Evolutionary conservation across 2,329 filamentous ascomycete species (phyloP), one percentile per base, ranked within the genome.

Genomic region (Furcasterigmium sp.): DNA sequence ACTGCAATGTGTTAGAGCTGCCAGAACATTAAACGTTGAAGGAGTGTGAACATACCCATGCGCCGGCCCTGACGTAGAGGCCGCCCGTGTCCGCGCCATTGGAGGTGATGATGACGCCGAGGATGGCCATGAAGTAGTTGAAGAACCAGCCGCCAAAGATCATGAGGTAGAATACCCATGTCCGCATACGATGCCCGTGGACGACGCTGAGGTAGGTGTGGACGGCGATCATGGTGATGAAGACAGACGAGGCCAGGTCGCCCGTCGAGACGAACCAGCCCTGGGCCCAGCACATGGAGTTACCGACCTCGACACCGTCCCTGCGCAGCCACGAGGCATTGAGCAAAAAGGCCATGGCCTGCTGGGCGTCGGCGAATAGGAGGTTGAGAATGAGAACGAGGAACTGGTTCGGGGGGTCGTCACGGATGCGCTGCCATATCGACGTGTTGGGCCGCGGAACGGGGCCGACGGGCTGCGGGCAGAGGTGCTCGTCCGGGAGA

Each of bases 311-410:
- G 14, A 87, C 72, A 0, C 64, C 68, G 56, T 83, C 68, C 13
- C 65, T 57, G 1, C 61, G 58, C 5, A 85, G 64, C 75, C 82
- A 84, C 28, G 73, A 64, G 4, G 73, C 71, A 47, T 82, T 85
- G 39, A 86, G 65, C 35, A 83, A 53, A 55, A 86, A 87, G 4
- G 80, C 78, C 1, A 78, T 57, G 8, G 78, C 72, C 53, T 87
- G 84, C 53, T 83, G 78, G 43, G 85, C 72, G 52, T 87, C 84
- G 46, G 84, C 82, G 18, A 84, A 62, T 5, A 87, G 65, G 0
- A 87, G 72, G 56, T 87, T 87, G 57, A 84, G 77, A 45, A 87
- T 82, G 5, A 87, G 68, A 0, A 87, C 67, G 21, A 86, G 70
- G 53, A 86, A 84, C 58, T 87, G 84, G 50, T 85, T 86, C 0